Conservation (phyloP, 164 flowering plant genomes). For the Kingdonia uniflora region DNA sequence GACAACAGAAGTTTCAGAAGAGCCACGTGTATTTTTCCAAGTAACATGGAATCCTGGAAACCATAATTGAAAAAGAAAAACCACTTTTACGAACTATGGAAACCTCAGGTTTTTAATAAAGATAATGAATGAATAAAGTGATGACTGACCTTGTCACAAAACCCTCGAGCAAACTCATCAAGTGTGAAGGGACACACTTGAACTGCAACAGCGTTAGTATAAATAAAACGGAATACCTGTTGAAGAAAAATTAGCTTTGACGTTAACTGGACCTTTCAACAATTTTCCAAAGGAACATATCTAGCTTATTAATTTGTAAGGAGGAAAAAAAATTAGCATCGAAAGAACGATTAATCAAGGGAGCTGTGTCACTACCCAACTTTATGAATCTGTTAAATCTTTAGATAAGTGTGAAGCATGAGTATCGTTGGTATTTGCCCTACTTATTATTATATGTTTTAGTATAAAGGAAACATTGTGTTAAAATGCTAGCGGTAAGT, state of each 20-base stretch:
- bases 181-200: conserved; percentile 60
- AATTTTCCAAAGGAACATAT: no score
- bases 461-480: no score
- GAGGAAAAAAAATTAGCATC: no score
- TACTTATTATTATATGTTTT: no score
- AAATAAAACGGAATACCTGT: conserved; percentile 80
- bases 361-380: no score
- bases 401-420: no score
- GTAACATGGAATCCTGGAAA: conserved; percentile 63
- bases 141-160: conserved; percentile 69
- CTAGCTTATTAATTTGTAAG: no score
- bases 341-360: no score
- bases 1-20: conserved; percentile 59
- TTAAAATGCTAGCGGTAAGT: no score
- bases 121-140: background rate
- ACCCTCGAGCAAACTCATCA: conserved; percentile 89
- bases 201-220: conserved; percentile 43
- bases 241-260: conserved; percentile 9
- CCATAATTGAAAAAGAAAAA: conserved; percentile 5
- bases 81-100: background rate
- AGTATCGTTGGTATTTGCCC: no score
- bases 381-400: no score
- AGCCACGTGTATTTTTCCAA: conserved; percentile 76
- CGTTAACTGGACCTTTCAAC: background rate
- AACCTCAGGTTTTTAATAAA: background rate